A percentile compares a stretch with the other conserved stretches of the same genome.
Conservation (phyloP, 2,329 filamentous ascomycete species). For the Huntiella bhutanensis region DNA sequence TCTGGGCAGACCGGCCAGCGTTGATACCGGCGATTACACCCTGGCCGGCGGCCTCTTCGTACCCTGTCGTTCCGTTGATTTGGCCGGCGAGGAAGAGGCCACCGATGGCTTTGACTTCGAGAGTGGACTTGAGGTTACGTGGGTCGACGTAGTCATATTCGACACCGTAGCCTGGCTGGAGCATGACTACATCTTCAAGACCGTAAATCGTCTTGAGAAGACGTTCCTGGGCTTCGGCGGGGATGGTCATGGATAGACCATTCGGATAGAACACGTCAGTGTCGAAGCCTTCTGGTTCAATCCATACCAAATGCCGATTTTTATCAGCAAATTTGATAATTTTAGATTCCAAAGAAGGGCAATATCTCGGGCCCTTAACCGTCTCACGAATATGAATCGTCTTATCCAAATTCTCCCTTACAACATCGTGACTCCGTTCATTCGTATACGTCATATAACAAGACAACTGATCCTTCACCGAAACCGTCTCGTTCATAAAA, state of each 20-base stretch:
- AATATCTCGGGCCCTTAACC: slow-evolving; percentile 85
- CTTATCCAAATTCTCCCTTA: slow-evolving; percentile 80
- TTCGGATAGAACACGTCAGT: slow-evolving; percentile 88
- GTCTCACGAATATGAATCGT: slow-evolving; percentile 93
- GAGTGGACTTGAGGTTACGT: slow-evolving; percentile 63
- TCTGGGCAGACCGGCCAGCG: slow-evolving; percentile 60
- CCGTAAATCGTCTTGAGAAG: slow-evolving; percentile 77
- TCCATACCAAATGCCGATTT: slow-evolving; percentile 74
- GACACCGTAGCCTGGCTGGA: slow-evolving; percentile 89
- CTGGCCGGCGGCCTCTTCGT: slow-evolving; percentile 91
- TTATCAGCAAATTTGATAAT: slow-evolving; percentile 74
- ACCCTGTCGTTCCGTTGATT: slow-evolving; percentile 95
- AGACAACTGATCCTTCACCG: slow-evolving; percentile 63
- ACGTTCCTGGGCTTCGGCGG: slow-evolving; percentile 65
- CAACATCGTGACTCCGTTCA: slow-evolving; percentile 58
- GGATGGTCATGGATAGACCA: slow-evolving; percentile 91
- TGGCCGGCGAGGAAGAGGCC: slow-evolving; percentile 88
- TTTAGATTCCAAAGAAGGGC: slow-evolving; percentile 87
- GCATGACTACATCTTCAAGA: slow-evolving; percentile 74
- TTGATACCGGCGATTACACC: slow-evolving; percentile 87
- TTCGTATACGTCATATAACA: slow-evolving; percentile 85
- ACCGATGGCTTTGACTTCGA: slow-evolving; percentile 81
- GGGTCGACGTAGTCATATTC: slow-evolving; percentile 99
- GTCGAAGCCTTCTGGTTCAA: slow-evolving; percentile 88
- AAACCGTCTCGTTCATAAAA: slow-evolving; percentile 62